A percentile compares a stretch with the other conserved stretches of the same genome.
Evolutionary conservation across 768 basidiomycete genomes (phyloP).

Genomic region (Termitomyces sp.): DNA sequence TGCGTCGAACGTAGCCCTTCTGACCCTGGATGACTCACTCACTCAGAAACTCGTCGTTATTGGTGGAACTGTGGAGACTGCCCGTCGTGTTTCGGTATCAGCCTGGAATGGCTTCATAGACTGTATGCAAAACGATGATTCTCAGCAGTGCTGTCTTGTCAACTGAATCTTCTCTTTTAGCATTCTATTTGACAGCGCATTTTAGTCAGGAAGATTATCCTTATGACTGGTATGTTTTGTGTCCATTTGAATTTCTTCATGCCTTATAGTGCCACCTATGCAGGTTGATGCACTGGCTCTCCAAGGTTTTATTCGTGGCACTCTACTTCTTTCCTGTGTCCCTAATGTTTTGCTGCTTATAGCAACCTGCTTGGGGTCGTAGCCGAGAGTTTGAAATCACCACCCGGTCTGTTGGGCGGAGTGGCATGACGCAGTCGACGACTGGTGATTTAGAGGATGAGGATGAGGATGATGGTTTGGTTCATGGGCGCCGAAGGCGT

Average conservation of each 20-base stretch:
- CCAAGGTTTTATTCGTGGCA: conserved; percentile 47
- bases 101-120: conserved; percentile 91
- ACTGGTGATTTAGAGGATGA: conserved; percentile 78
- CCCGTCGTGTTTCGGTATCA: conserved; percentile 72
- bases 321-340: neutral
- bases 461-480: conserved; percentile 47
- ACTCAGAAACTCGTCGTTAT: conserved; percentile 83
- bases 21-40: conserved; percentile 10
- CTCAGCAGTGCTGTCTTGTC: neutral
- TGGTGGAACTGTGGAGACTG: conserved; percentile 85
- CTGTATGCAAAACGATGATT: conserved; percentile 40
- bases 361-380: conserved; percentile 91
- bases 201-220: conserved; percentile 87
- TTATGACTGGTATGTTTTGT: conserved; percentile 63
- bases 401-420: conserved; percentile 65
- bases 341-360: conserved; percentile 4
- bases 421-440: conserved; percentile 59
- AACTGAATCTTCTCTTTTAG: conserved; percentile 24
- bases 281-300: conserved; percentile 88
- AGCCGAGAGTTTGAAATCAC: conserved; percentile 90
- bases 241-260: conserved; percentile 4
- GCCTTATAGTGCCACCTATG: conserved; percentile 1
- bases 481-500: conserved; percentile 69
- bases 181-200: conserved; percentile 87
- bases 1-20: neutral